These are phyloP conservation scores for Lippia alba DNA, from an alignment of 305 asterid species.

Conservation along the genomic window DNA sequence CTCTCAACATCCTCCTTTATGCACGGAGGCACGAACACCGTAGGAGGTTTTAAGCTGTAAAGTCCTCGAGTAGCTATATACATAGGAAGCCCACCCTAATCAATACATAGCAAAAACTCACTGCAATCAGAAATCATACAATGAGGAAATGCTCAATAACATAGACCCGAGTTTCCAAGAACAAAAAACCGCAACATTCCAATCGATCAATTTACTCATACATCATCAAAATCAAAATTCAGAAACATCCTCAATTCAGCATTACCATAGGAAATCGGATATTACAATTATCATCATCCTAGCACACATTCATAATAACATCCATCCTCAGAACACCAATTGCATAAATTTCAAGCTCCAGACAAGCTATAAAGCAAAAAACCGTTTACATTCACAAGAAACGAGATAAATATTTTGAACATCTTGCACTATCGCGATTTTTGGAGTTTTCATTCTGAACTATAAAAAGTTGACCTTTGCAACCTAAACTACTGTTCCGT, in stretches of 20 bases:
- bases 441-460: too few relatives aligned
- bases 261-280: background rate
- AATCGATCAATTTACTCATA: background rate
- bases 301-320: background rate
- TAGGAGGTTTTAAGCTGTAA: constrained; percentile 89
- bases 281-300: background rate
- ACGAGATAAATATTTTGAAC: too few relatives aligned
- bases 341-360: background rate
- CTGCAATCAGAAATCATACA: constrained; percentile 2
- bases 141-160: background rate
- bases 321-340: background rate
- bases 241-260: constrained; percentile 4
- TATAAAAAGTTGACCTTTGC: too few relatives aligned
- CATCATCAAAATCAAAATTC: background rate
- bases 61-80: constrained; percentile 92
- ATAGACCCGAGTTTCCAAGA: background rate
- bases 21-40: constrained; percentile 86
- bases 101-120: constrained; percentile 35
- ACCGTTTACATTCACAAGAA: background rate
- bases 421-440: too few relatives aligned
- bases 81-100: constrained; percentile 99
- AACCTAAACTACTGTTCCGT: background rate
- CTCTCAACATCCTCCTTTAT: constrained; percentile 83
- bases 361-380: background rate
- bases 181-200: background rate